Conservation (phyloP, 805 yeast species). For the Saturnispora sekii region DNA sequence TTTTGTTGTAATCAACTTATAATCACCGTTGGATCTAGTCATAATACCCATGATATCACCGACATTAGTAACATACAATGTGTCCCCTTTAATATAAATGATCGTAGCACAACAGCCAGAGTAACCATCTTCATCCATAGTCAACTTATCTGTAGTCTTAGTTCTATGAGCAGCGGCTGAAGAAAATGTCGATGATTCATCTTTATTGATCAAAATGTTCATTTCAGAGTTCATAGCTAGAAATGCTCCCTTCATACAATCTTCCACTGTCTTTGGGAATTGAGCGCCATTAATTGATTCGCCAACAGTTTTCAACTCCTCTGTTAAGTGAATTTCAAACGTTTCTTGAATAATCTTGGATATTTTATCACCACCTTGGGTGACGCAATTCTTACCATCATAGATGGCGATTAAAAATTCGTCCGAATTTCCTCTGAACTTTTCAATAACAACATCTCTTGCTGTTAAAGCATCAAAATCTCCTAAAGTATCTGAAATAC, state of each 20-base stretch:
- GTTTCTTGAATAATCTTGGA: conserved; percentile 65
- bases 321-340: conserved; percentile 57
- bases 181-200: conserved; percentile 32
- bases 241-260: conserved; percentile 77
- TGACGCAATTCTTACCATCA: conserved; percentile 67
- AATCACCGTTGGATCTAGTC: conserved; percentile 75
- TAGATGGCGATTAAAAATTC: conserved; percentile 75
- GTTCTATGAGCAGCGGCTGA: conserved; percentile 44
- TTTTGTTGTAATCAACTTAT: conserved; percentile 55
- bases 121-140: conserved; percentile 54
- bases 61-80: conserved; percentile 71
- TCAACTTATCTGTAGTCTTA: conserved; percentile 40
- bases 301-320: conserved; percentile 42
- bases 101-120: conserved; percentile 85
- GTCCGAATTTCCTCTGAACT: conserved; percentile 75
- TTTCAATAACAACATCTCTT: conserved; percentile 79
- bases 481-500: conserved; percentile 86
- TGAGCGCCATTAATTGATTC: conserved; percentile 30
- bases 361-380: conserved; percentile 50
- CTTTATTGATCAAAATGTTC: conserved; percentile 46
- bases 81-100: conserved; percentile 62
- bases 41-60: conserved; percentile 85
- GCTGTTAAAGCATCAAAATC: conserved; percentile 52
- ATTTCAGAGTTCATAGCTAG: conserved; percentile 73
- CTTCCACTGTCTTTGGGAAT: conserved; percentile 43